Evolutionary conservation across 176 grass and related monocot genomes (phyloP).

Genomic region (Pontederia crassipes): DNA sequence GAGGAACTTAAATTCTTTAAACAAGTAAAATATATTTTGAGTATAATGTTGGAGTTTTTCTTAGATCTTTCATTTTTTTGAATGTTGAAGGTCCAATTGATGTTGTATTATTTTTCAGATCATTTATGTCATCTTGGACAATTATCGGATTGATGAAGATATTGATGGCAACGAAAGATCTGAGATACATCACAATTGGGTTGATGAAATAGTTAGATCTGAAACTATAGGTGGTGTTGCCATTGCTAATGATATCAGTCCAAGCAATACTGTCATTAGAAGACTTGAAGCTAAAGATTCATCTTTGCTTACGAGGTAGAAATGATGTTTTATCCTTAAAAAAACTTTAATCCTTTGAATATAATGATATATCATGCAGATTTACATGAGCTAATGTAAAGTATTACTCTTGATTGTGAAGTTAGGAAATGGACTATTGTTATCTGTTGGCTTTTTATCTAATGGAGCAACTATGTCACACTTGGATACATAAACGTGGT

Average conservation of each 20-base stretch:
- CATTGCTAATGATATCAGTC: slow-evolving; percentile 50
- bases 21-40: too few relatives aligned
- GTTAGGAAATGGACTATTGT: too few relatives aligned
- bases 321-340: not conserved
- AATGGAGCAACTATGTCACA: too few relatives aligned
- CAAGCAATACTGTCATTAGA: slow-evolving; percentile 31
- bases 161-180: slow-evolving; percentile 39
- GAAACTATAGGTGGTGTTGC: slow-evolving; percentile 62
- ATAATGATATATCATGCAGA: too few relatives aligned
- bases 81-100: not conserved
- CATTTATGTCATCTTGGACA: slow-evolving; percentile 69
- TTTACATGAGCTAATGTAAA: too few relatives aligned
- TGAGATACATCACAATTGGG: slow-evolving; percentile 86
- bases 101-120: slow-evolving; percentile 46
- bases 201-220: slow-evolving; percentile 86
- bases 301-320: slow-evolving; percentile 58
- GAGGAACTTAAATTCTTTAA: too few relatives aligned
- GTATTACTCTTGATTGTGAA: too few relatives aligned
- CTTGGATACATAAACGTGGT: too few relatives aligned
- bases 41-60: too few relatives aligned
- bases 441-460: too few relatives aligned
- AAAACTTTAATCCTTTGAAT: too few relatives aligned
- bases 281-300: slow-evolving; percentile 41
- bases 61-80: too few relatives aligned
- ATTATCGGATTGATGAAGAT: slow-evolving; percentile 46